Evolutionary conservation across 768 basidiomycete species (phyloP), one percentile per base, ranked within the genome.

Genomic region (Cystofilobasidium ferigula): DNA sequence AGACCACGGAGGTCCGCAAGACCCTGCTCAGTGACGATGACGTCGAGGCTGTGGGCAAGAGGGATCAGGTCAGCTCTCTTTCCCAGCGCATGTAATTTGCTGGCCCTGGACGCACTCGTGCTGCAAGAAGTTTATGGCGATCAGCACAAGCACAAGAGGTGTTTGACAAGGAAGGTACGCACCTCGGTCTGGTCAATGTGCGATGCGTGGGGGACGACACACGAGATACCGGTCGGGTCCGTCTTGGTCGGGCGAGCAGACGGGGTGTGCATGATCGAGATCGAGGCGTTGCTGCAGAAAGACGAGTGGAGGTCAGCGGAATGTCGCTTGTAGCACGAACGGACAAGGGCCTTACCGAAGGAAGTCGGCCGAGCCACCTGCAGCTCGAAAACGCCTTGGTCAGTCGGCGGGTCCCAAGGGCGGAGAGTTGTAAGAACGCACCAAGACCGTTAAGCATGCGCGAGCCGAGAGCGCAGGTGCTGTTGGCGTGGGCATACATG

Each of bases 21-120:
- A n/a, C 73, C 73, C 54, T 73, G 72, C 65, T 74, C 73, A 9
- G 73, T 74, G 6, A 74, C 73, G 57, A 72, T 64, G 47, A 67
- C 43, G 53, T 32, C 43, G 30, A 61, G 61, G 47, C 22, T 10
- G 35, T 45, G 43, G n/a, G n/a, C n/a, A n/a, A n/a, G n/a, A n/a
- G 30, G 9, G 24, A 57, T 20, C 24, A 34, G 30, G 24, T 9
- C 8, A 28, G 34, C 9, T 8, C 7, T 28, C 24, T 12, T 24
- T 22, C 3, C 20, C 24, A 20, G n/a, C 34, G 24, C 20, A 22
- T 18, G 32, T 60, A 26, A 35, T 36, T 24, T 69, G 69, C 13
- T 61, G 56, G 34, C 66, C 65, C 20, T 58, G 66, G n/a, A n/a
- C n/a, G n/a, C n/a, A n/a, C n/a, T n/a, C n/a, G n/a, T n/a, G n/a